Base-by-base conservation (phyloP, 352 stramenopile species). In the Ophiocytium majus region DNA sequence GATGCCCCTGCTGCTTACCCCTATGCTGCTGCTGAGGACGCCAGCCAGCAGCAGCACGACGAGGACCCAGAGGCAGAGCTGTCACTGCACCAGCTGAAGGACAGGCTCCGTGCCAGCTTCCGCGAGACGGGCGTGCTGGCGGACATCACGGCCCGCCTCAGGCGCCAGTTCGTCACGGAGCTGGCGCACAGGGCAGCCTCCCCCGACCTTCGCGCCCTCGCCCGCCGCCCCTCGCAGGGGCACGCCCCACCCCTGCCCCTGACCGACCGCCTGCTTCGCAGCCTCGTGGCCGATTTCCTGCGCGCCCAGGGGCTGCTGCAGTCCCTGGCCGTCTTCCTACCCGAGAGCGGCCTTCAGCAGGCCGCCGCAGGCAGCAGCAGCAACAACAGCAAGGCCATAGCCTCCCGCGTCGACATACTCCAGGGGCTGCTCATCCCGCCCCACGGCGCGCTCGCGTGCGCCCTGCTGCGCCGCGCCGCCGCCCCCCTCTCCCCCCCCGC, bases 201-300 rank as follows among this genome's bases (percentile, higher is more conserved):
- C 5, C n/a, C 64, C 64, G n/a, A 5, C 32, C 5, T 76, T 5
- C 5, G 10, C 5, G 64, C 32, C 5, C 64, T 76, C 5, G 64
- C 23, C 5, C 43, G 35, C 32, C 10, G 1, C 33, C n/a, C 23
- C 50, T 31, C 5, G 5, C 5, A 57, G 43, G 0, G 0, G 37
- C 28, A 33, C 66, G 34, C 10, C 14, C 37, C 66, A n/a, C 66
- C 66, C 28, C 74, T 35, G n/a, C 49, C 74, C 28, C 1, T 43
- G 9, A 43, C 74, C 33, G 28, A 57, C 9, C 57, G 28, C 19
- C 71, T 0, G 49, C 79, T 79, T 33, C 0, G 36, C 33, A 86
- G 74, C 63, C 75, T 86, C 31, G 82, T 86, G 82, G 82, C 82
- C 9, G 82, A 86, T 75, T 50, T 82, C 34, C 74, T 86, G 63